Evolutionary conservation across 305 asterid genomes (phyloP).

Genomic region (Fraxinus greggii): DNA sequence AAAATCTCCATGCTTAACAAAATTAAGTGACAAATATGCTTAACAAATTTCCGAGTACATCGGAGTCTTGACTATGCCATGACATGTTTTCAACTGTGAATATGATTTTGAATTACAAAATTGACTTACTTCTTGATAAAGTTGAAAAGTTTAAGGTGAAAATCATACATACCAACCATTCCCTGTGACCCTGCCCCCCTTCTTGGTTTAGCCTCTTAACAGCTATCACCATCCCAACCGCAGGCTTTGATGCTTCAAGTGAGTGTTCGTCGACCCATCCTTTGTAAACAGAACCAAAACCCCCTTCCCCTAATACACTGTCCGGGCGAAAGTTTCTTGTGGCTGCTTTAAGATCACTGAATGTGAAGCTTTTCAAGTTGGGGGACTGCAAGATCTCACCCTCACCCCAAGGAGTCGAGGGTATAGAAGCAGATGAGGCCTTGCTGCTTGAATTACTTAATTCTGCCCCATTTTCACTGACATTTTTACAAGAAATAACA

Average conservation of each 20-base stretch:
- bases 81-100: background rate
- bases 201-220: conserved; percentile 79
- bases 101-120: background rate
- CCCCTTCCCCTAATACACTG: conserved; percentile 88
- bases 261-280: conserved; percentile 81
- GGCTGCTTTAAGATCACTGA: conserved; percentile 62
- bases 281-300: conserved; percentile 85
- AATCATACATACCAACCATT: conserved; percentile 75
- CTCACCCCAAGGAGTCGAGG: conserved; percentile 69
- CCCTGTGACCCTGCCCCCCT: conserved; percentile 96
- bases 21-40: background rate
- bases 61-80: background rate
- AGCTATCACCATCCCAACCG: conserved; percentile 68
- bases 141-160: background rate
- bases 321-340: conserved; percentile 83
- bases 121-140: no score
- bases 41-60: background rate
- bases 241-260: conserved; percentile 58
- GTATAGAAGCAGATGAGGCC: conserved; percentile 54
- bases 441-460: conserved; percentile 58
- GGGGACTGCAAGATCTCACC: conserved; percentile 79
- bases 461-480: conserved; percentile 51
- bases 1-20: background rate
- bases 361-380: conserved; percentile 68
- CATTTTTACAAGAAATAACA: conserved; percentile 44